These are phyloP conservation scores for Erigeron canadensis DNA, from an alignment of 129 eudicot genomes.

Conservation along the genomic window DNA sequence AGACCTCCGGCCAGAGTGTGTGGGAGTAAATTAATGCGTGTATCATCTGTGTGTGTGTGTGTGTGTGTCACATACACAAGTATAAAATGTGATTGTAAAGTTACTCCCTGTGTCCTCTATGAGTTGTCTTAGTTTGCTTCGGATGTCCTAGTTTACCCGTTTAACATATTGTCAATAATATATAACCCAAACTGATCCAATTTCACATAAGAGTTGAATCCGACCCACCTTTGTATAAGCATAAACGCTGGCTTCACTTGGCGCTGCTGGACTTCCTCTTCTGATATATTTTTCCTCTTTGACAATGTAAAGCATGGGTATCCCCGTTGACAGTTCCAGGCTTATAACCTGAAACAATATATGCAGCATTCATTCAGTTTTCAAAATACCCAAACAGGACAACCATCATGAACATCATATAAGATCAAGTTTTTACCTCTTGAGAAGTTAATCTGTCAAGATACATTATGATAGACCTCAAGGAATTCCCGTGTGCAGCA, in stretches of 20 bases:
- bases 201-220: background rate
- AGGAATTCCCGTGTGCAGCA: constrained; percentile 95
- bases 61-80: background rate
- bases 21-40: too few species aligned
- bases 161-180: background rate
- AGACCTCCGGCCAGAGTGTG: too few species aligned
- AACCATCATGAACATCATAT: background rate
- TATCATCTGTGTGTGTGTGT: background rate
- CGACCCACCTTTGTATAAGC: constrained; percentile 82
- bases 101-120: background rate
- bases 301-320: constrained; percentile 95
- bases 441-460: constrained; percentile 87
- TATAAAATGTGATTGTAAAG: background rate
- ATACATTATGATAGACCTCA: constrained; percentile 96
- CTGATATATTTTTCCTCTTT: constrained; percentile 86
- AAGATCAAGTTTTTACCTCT: constrained; percentile 48
- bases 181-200: background rate
- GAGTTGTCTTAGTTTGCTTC: background rate
- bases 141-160: background rate
- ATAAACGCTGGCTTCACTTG: constrained; percentile 89
- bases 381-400: background rate
- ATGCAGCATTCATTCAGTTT: background rate
- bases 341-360: constrained; percentile 70
- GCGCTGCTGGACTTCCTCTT: constrained; percentile 95
- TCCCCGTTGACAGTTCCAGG: constrained; percentile 91